Percentiles rank a stretch among this genome's conserved stretches.
Evolutionary conservation across 192 early-diverging fungal species (phyloP).

Genomic region (Phycomyces blakesleeanus): DNA sequence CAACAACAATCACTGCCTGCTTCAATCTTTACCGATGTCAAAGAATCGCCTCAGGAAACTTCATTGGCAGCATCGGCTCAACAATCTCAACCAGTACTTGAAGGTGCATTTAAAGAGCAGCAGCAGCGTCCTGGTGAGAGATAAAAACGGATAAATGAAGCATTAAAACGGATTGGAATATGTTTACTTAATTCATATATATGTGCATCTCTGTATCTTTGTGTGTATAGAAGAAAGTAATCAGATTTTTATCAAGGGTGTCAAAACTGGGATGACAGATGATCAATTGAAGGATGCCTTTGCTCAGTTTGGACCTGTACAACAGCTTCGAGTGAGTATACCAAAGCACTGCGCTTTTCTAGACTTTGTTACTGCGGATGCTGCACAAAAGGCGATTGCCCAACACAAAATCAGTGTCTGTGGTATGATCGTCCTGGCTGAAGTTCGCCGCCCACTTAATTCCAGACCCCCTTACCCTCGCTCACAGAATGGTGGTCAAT

Average conservation of each 20-base stretch:
- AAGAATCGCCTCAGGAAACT: too few species aligned
- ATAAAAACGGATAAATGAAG: too few species aligned
- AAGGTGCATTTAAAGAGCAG: slow-evolving; percentile 6
- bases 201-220: too few species aligned
- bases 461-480: slow-evolving; percentile 10
- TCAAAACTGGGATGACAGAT: slow-evolving; percentile 33
- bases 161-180: too few species aligned
- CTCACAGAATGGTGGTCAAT: slow-evolving; percentile 15
- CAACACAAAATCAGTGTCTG: slow-evolving; percentile 31
- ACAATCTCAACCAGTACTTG: background rate
- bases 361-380: slow-evolving; percentile 33
- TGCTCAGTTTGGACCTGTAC: slow-evolving; percentile 32
- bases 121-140: slow-evolving; percentile 4
- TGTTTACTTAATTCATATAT: too few species aligned
- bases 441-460: slow-evolving; percentile 18
- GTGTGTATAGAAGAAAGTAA: slow-evolving; percentile 1
- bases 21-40: too few species aligned
- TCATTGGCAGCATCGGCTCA: background rate
- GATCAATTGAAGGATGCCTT: slow-evolving; percentile 42
- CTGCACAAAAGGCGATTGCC: slow-evolving; percentile 37
- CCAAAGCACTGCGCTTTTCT: slow-evolving; percentile 37
- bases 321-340: slow-evolving; percentile 10
- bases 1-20: background rate
- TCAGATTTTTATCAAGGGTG: slow-evolving; percentile 39
- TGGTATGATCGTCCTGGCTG: slow-evolving; percentile 18